Evolutionary conservation across 2,329 filamentous ascomycete genomes (phyloP).

Genomic region (Fusarium caatingaense): DNA sequence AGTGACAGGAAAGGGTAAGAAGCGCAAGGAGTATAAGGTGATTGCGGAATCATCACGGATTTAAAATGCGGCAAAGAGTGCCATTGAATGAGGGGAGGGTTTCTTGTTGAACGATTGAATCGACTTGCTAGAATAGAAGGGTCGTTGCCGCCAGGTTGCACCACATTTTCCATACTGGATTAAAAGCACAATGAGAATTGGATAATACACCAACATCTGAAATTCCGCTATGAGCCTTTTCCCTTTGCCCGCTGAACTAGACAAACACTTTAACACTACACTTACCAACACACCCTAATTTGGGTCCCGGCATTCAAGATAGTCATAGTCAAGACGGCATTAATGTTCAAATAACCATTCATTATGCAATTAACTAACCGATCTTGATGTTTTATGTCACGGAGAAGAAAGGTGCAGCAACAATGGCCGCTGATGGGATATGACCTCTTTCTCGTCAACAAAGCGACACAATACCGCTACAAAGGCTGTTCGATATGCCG

Average conservation of each 20-base stretch:
- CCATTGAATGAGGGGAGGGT: background rate
- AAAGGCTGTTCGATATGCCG: constrained; percentile 74
- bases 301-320: background rate
- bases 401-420: background rate
- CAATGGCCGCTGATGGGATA: background rate
- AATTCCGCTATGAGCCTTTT: background rate
- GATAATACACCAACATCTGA: background rate
- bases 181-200: background rate
- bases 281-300: background rate
- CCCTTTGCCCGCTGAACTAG: background rate
- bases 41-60: constrained; percentile 69
- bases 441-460: too few relatives aligned
- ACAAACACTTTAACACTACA: background rate
- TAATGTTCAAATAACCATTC: background rate
- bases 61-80: background rate
- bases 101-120: background rate
- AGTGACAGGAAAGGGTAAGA: constrained; percentile 73
- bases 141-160: background rate
- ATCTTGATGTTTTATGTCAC: background rate
- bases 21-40: constrained; percentile 88
- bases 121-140: constrained; percentile 1
- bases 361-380: too few relatives aligned
- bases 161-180: background rate
- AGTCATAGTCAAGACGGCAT: background rate
- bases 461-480: constrained; percentile 46